Conservation (phyloP, 768 basidiomycete genomes). For the Hemileccinum impolitum region DNA sequence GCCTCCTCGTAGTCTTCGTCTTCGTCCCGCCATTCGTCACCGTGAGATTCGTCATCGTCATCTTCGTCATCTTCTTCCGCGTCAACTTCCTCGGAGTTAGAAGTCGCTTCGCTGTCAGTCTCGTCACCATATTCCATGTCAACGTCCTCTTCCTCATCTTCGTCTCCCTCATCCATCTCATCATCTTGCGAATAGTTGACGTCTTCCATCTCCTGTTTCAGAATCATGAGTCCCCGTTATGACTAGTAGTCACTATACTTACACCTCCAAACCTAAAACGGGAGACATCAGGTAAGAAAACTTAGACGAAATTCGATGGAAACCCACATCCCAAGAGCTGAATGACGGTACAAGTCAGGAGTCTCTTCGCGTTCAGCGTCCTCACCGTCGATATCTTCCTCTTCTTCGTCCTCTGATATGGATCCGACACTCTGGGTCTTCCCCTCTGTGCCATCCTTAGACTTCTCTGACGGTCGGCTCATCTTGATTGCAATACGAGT, state of each 20-base stretch:
- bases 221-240: conserved; percentile 16
- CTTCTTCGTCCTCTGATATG: conserved; percentile 46
- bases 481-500: conserved; percentile 98
- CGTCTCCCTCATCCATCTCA: conserved; percentile 80
- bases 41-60: conserved; percentile 46
- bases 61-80: conserved; percentile 63
- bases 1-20: conserved; percentile 59
- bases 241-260: conserved; percentile 33
- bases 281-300: conserved; percentile 8
- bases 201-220: conserved; percentile 79
- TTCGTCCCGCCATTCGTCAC: conserved; percentile 54
- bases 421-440: conserved; percentile 40
- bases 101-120: conserved; percentile 79
- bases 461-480: conserved; percentile 73
- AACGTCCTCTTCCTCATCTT: conserved; percentile 76
- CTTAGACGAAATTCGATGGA: background rate
- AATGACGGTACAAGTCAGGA: conserved; percentile 93
- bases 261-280: conserved; percentile 68
- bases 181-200: conserved; percentile 63
- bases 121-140: conserved; percentile 88
- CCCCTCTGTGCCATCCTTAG: conserved; percentile 53
- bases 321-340: conserved; percentile 88
- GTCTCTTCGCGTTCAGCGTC: conserved; percentile 69
- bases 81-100: conserved; percentile 66
- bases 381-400: conserved; percentile 57